These are phyloP conservation scores for Scenedesmus sp. DNA, from an alignment of 163 green algal genomes.

Conservation along the genomic window DNA sequence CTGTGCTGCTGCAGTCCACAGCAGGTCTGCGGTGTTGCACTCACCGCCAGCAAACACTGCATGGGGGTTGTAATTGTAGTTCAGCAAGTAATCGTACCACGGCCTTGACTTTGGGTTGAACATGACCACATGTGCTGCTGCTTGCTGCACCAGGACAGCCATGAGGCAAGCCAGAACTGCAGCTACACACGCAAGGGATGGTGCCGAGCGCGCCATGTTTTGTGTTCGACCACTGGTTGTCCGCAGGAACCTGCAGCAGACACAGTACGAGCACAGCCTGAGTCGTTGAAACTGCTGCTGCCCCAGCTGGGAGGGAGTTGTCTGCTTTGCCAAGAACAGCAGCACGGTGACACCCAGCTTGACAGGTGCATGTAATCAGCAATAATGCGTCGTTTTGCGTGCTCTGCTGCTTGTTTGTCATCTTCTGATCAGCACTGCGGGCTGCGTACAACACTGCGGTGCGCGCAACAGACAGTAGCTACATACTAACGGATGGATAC, in stretches of 20 bases:
- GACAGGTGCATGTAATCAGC: background rate
- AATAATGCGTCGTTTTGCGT: background rate
- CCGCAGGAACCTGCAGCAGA: background rate
- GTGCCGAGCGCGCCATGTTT: background rate
- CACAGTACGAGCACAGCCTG: background rate
- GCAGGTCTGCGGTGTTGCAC: background rate
- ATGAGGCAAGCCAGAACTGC: background rate
- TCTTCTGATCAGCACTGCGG: background rate
- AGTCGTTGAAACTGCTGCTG: background rate
- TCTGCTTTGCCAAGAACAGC: background rate
- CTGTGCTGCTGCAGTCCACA: background rate
- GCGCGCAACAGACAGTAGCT: background rate
- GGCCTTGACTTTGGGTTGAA: conserved; percentile 44
- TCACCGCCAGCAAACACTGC: conserved; percentile 48
- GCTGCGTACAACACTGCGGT: background rate
- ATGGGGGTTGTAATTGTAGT: conserved; percentile 56
- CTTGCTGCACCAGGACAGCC: background rate
- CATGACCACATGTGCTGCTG: conserved; percentile 43
- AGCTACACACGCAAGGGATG: background rate
- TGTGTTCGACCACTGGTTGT: background rate
- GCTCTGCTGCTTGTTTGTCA: background rate
- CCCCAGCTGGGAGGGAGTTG: background rate
- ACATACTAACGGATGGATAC: background rate
- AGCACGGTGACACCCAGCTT: background rate
- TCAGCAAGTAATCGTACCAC: conserved; percentile 44